Conservation (phyloP, 106 monocot species). For the Agapanthus africanus region DNA sequence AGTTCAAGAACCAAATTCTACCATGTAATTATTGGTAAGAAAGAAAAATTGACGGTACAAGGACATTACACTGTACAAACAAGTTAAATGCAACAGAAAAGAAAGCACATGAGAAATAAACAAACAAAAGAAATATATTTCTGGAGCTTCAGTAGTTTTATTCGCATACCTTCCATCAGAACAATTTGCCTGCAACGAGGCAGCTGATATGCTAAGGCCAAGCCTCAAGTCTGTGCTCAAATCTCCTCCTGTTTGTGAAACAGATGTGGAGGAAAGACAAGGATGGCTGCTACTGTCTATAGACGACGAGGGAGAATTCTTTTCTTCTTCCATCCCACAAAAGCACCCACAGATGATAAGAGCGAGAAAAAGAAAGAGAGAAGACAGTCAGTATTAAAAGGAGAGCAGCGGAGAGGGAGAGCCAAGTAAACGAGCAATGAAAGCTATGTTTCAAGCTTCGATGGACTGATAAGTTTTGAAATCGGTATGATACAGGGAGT, state of each 20-base stretch:
- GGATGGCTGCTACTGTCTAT: conserved; percentile 51
- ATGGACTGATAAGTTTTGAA: too few relatives aligned
- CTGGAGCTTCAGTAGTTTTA: background rate
- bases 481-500: too few relatives aligned
- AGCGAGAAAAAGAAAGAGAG: too few relatives aligned
- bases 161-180: conserved; percentile 17
- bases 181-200: background rate
- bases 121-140: background rate
- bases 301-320: conserved; percentile 38
- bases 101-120: background rate
- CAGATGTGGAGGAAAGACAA: conserved; percentile 27
- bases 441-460: too few relatives aligned
- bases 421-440: too few relatives aligned
- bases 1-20: background rate
- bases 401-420: too few relatives aligned
- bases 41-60: background rate
- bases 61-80: background rate
- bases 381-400: too few relatives aligned
- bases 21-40: background rate
- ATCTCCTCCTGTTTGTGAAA: conserved; percentile 14
- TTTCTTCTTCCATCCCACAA: conserved; percentile 29
- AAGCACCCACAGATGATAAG: too few relatives aligned
- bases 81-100: background rate
- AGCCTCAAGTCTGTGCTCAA: conserved; percentile 57
- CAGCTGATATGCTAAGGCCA: conserved; percentile 28